Base-by-base conservation (phyloP, 352 stramenopile species). In the Globisporangium cederbergense region DNA sequence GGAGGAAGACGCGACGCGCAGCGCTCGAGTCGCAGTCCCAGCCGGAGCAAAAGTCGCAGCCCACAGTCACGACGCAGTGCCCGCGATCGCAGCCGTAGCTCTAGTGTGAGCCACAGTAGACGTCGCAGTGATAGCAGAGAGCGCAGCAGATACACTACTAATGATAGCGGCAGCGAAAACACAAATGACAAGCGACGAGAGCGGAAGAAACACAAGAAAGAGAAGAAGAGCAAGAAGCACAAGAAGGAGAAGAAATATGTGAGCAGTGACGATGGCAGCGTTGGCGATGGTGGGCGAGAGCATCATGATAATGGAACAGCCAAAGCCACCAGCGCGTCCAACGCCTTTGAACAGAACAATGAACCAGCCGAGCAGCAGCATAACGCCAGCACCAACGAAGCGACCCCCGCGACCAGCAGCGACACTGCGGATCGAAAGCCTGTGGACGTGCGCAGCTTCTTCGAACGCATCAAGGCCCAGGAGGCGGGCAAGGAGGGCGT, bases 391-490 rank as follows among this genome's bases (percentile, higher is more conserved):
- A 10, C 25, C 20, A 38, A n/a, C 6, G 25, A n/a, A 10, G 4
- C 9, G 14, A 13, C 38, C 4, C 16, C 5, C 49, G 28, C 10
- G 16, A 22, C 25, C 30, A 60, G 50, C 20, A 5, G 18, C 32
- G 20, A 60, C 63, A 38, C 4, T 6, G 47, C 22, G 22, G 22
- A 22, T 18, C 42, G 66, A 36, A 36, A 36, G 47, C 18, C 53
- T 30, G 11, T 67, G 11, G 72, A 89, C 45, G 76, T 72, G 10
- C 75, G 64, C 52, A 83, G 64, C 59, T 93, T 91, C 40, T 93
- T 93, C 52, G 78, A 78, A n/a, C 78, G 76, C 56, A 73, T 93
- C 6, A 68, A 80, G 53, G 72, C 74, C 54, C 83, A 84, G 60
- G 83, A 93, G 54, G 72, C 81, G 1, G 64, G 59, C 1, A 93